Conservation (phyloP, 148 eudicot genomes). For the Spergularia bocconei region DNA sequence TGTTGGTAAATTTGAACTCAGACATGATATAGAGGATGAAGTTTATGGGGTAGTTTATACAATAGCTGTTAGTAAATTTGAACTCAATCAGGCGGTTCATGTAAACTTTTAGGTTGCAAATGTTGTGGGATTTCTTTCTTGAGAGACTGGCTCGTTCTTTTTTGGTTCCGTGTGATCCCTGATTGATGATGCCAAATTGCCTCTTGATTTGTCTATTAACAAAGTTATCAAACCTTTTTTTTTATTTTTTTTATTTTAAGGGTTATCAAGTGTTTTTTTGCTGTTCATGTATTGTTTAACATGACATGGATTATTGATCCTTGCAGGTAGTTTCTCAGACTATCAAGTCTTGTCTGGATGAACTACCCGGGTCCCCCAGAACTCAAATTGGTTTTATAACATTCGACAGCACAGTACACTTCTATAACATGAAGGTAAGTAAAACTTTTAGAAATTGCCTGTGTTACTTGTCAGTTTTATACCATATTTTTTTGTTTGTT, state of each 20-base stretch:
- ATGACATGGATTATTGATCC: conserved; percentile 13
- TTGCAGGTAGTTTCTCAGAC: conserved; percentile 87
- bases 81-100: background rate
- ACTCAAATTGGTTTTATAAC: conserved; percentile 98
- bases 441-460: conserved; percentile 6
- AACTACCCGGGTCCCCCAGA: conserved; percentile 79
- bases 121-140: background rate
- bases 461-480: conserved; percentile 1
- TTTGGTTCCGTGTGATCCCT: background rate
- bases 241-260: background rate
- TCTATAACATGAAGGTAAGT: conserved; percentile 94
- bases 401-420: conserved; percentile 91
- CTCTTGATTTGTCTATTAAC: conserved; percentile 4
- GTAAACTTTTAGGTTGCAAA: background rate
- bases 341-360: conserved; percentile 83
- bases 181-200: conserved; percentile 5
- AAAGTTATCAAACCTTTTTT: background rate
- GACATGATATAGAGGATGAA: too few relatives aligned
- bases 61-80: background rate
- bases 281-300: conserved; percentile 6
- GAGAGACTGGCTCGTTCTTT: background rate
- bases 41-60: too few relatives aligned
- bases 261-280: background rate
- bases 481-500: background rate
- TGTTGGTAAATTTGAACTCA: too few relatives aligned